Base-by-base conservation (phyloP, 1,139 yeast genomes). In the Hyphopichia pseudoburtonii region DNA sequence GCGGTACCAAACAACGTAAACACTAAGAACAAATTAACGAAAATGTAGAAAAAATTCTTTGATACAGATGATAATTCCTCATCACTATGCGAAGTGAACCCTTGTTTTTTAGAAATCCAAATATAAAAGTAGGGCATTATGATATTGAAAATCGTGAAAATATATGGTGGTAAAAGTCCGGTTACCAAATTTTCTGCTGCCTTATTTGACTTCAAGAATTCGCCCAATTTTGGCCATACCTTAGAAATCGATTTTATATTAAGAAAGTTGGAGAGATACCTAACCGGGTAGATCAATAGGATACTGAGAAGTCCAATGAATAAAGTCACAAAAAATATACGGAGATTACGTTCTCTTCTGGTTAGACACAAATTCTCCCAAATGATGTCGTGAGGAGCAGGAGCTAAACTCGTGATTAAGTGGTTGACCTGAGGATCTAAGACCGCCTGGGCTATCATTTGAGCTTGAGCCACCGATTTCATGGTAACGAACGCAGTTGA, bases 381-480 rank as follows among this genome's bases (percentile, higher is more conserved):
- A 36, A 84, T 71, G 17, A 87, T 80, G 56, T 87, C 96, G 44
- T 82, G 82, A 2, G 96, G 95, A 2, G 96, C 90, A 0, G 96
- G 95, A 0, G 96, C 96, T 34, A 86, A 66, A 33, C 70, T 73
- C 7, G 94, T 84, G 32, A 86, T 80, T 32, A 87, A 64, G 38
- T 83, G 82, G 52, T 82, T 76, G 1, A 87, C 83, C 38, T 80
- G 74, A 0, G 96, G 95, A 45, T 88, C 94, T 35, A 87, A 64
- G 1, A 86, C 86, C 0, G 95, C 87, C 56, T 88, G 96, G 0
- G 96, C 94, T 7, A 88, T 81, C 84, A 87, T 80, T 56, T 87
- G 96, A 1, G 96, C 95, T 49, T 83, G 81, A 0, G 94, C 86
- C 8, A 86, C 95, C 2, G 87, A 75, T 44, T 82, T 83, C 92